Percentiles rank a stretch among this genome's conserved stretches.
These are phyloP conservation scores for Sphaerulina populicola DNA, from an alignment of 2,329 filamentous ascomycete species.

Conservation along the genomic window DNA sequence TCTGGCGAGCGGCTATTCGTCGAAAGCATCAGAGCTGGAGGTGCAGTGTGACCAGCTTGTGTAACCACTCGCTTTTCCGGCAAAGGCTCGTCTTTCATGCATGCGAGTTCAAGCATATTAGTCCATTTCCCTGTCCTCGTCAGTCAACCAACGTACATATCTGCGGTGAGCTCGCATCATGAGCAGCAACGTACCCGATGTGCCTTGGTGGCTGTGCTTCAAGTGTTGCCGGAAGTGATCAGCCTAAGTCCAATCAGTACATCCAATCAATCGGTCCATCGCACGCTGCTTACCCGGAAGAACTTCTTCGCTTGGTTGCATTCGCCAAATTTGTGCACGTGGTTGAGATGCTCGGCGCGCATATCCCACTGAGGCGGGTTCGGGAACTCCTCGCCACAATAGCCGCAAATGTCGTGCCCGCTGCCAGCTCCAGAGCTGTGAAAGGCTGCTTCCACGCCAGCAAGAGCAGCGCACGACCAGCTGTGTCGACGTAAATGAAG, in stretches of 20 bases:
- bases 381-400: conserved; percentile 87
- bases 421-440: conserved; percentile 60
- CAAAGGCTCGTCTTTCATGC: conserved; percentile 81
- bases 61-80: conserved; percentile 34
- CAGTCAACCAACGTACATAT: neutral
- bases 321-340: conserved; percentile 91
- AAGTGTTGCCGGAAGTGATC: conserved; percentile 97
- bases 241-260: conserved; percentile 39
- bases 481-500: conserved; percentile 86
- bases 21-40: conserved; percentile 25
- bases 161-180: neutral
- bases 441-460: conserved; percentile 68
- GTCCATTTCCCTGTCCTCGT: conserved; percentile 84
- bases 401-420: conserved; percentile 76
- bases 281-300: conserved; percentile 49
- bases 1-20: conserved; percentile 18
- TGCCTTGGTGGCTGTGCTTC: conserved; percentile 54
- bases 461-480: conserved; percentile 88
- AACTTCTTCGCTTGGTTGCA: conserved; percentile 99
- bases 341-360: conserved; percentile 76
- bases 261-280: neutral
- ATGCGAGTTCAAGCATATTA: conserved; percentile 92
- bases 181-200: conserved; percentile 5
- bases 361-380: conserved; percentile 84
- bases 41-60: conserved; percentile 13